Evolutionary conservation across 1,284 basidiomycete species (phyloP), one percentile per base, ranked within the genome.

Genomic region (Pyrrhoderma lamaoense): DNA sequence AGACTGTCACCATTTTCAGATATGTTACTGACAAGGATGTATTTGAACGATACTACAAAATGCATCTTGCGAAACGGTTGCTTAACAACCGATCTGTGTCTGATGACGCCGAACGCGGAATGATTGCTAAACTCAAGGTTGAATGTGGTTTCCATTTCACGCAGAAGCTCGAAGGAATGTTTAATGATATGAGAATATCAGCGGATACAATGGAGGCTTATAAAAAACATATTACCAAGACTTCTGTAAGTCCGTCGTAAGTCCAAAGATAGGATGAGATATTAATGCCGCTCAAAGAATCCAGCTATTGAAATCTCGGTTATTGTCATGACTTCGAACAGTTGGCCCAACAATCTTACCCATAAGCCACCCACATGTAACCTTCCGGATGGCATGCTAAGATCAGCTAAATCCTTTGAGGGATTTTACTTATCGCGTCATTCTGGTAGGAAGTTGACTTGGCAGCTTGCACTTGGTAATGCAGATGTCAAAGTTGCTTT

Each of bases 141-240:
- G 94, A 99, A 68, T 92, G 89, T 61, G 96, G 96, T 7, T 90
- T 89, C 63, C 92, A 95, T 63, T 99, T 98, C 65, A 98, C 96
- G 0, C 93, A 97, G 68, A 96, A 96, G 65, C 74, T 99, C 59
- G 95, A 99, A 67, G 95, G 96, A 50, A 99, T 99, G 96, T 95
- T 99, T 75, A 82, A 94, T 60, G 96, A 99, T 65, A 95, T 99
- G 83, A 91, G 85, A 61, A 68, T 96, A 36, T 95, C 91, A 16
- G 71, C 75, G 22, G 96, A 99, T 52, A 85, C 82, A 7, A 91
- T 88, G 74, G 73, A 78, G 47, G 79, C 77, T 3, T 99, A 93
- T 67, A 76, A 76, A 49, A 72, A 71, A 19, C 73, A 85, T 60
- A 62, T 86, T 22, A 68, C 71, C 38, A 78, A 75, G 54, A 74